These are phyloP conservation scores for Penicillium malachiteum DNA, from an alignment of 495 filamentous ascomycete species.

Conservation along the genomic window DNA sequence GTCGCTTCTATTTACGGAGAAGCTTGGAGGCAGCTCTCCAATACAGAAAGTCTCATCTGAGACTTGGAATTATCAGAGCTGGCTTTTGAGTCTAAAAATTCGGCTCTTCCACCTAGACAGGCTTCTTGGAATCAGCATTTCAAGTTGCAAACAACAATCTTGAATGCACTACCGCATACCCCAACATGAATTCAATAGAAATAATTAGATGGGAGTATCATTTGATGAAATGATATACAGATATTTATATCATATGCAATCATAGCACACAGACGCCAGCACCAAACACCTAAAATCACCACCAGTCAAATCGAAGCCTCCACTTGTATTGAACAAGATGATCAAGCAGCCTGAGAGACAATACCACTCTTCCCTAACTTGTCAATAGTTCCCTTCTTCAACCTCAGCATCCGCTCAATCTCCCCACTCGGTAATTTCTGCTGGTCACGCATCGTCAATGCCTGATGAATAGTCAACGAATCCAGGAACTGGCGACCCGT, in stretches of 20 bases:
- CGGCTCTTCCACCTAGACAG: too few species aligned
- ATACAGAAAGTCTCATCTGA: too few species aligned
- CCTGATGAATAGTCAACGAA: constrained; percentile 58
- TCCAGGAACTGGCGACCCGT: constrained; percentile 57
- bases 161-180: neutral
- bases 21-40: too few species aligned
- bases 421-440: constrained; percentile 46
- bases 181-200: neutral
- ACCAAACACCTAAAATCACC: constrained; percentile 4
- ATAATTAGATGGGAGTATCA: constrained; percentile 1
- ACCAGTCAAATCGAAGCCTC: neutral
- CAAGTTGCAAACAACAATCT: too few species aligned
- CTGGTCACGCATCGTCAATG: constrained; percentile 59
- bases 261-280: neutral
- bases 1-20: too few species aligned
- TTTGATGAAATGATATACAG: neutral
- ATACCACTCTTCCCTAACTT: constrained; percentile 53
- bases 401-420: constrained; percentile 59
- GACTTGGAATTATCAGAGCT: too few species aligned
- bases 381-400: constrained; percentile 57
- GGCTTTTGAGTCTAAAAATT: too few species aligned
- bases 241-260: neutral
- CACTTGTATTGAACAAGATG: neutral
- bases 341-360: constrained; percentile 37
- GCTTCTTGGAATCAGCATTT: too few species aligned